phyloP scores from a whole-genome alignment of 2,329 filamentous ascomycete species.

The Venturia carpophila region DNA sequence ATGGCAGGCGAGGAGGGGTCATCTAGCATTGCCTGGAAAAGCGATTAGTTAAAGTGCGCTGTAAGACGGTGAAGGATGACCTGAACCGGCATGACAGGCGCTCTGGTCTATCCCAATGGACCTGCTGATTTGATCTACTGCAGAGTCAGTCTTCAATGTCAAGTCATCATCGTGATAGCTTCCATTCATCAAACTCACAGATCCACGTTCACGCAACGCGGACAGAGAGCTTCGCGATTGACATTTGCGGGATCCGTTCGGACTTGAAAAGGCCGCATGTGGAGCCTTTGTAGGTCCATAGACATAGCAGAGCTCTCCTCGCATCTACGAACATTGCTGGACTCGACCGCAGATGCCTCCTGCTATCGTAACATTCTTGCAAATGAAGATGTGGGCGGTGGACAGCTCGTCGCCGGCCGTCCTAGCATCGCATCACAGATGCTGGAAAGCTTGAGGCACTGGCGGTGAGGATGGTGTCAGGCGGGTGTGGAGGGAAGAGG shows the following conservation, averaged over 20 bases:
- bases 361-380: background rate
- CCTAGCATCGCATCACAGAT: background rate
- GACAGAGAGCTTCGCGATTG: background rate
- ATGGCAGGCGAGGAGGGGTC: conserved; percentile 65
- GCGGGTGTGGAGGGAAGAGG: background rate
- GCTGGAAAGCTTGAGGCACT: background rate
- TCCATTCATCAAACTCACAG: background rate
- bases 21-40: conserved; percentile 59
- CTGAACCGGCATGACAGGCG: conserved; percentile 10
- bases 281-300: background rate
- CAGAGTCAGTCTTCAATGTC: background rate
- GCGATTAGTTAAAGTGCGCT: background rate
- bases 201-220: background rate
- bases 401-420: background rate
- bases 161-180: background rate
- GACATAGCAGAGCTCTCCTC: background rate
- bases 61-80: background rate
- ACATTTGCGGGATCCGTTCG: background rate
- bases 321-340: background rate
- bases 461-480: background rate
- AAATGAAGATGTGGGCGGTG: background rate
- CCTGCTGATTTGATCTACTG: background rate
- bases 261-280: background rate
- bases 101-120: background rate
- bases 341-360: background rate